These are phyloP conservation scores for Russula foetens DNA, from an alignment of 768 basidiomycete genomes.

Conservation along the genomic window DNA sequence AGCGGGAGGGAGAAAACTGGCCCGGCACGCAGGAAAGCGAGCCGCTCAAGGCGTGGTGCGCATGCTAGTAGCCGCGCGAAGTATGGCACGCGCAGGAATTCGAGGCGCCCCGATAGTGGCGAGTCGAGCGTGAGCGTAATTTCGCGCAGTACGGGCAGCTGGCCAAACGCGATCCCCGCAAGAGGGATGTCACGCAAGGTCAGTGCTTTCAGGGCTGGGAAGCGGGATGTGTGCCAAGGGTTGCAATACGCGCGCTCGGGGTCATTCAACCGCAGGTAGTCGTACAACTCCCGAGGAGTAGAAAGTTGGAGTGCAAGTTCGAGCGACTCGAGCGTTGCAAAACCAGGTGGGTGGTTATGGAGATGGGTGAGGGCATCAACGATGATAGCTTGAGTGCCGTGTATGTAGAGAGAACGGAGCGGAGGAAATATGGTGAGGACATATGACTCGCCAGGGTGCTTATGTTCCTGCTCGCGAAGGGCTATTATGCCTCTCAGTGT, in stretches of 20 bases:
- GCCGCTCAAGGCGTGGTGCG: conserved; percentile 10
- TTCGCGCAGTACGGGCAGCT: conserved; percentile 13
- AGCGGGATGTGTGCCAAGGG: not conserved
- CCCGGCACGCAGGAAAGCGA: conserved; percentile 5
- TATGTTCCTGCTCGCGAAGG: not conserved
- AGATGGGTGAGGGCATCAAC: conserved; percentile 1
- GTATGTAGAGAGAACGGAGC: conserved; percentile 2
- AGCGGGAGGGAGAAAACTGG: conserved; percentile 6
- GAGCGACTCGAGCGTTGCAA: conserved; percentile 8
- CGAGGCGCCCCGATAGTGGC: not conserved
- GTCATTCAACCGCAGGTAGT: not conserved
- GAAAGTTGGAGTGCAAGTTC: not conserved
- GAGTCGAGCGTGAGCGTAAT: conserved; percentile 3
- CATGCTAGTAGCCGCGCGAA: conserved; percentile 14
- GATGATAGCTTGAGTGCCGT: not conserved
- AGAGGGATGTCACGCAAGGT: conserved; percentile 13
- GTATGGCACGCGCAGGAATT: conserved; percentile 1
- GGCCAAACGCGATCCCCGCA: conserved; percentile 2
- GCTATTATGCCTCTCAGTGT: not conserved
- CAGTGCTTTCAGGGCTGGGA: conserved; percentile 8
- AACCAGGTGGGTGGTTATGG: not conserved
- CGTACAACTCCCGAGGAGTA: not conserved
- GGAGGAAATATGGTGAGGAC: not conserved
- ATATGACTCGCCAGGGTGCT: not conserved
- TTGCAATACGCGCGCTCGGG: not conserved